A percentile compares a stretch with the other conserved stretches of the same genome.
Evolutionary conservation across 768 basidiomycete genomes (phyloP).

Genomic region (Auriscalpium orientale): DNA sequence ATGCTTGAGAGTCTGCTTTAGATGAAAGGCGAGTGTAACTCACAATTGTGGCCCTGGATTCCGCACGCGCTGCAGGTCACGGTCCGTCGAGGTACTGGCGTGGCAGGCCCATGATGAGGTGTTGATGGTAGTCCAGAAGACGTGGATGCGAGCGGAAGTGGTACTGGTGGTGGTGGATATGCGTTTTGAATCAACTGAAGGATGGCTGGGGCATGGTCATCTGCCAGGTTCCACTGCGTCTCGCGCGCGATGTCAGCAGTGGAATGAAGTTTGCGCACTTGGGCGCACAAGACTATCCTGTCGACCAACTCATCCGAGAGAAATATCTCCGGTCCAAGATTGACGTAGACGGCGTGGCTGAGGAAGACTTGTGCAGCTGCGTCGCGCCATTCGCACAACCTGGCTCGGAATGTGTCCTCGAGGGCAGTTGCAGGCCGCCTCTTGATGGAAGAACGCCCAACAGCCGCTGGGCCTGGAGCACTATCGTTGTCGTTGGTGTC

Average conservation of each 20-base stretch:
- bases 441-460: slow-evolving; percentile 8
- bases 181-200: not conserved
- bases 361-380: not conserved
- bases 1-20: too few relatives aligned
- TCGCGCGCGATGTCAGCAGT: not conserved
- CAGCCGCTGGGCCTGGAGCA: not conserved
- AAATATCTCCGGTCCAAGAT: not conserved
- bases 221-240: not conserved
- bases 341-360: not conserved
- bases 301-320: not conserved
- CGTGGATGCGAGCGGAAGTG: too few relatives aligned
- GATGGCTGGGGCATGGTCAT: not conserved
- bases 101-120: too few relatives aligned
- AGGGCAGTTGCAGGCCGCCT: not conserved
- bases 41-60: too few relatives aligned
- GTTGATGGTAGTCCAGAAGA: too few relatives aligned
- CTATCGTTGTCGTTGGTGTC: not conserved
- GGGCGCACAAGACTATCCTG: not conserved
- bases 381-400: slow-evolving; percentile 13
- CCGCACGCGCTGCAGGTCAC: too few relatives aligned
- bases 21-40: too few relatives aligned
- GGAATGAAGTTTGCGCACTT: not conserved
- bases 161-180: too few relatives aligned
- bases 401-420: slow-evolving; percentile 2
- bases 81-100: too few relatives aligned